Evolutionary conservation across 495 filamentous ascomycete genomes (phyloP).

Genomic region (Penicillium silybi): DNA sequence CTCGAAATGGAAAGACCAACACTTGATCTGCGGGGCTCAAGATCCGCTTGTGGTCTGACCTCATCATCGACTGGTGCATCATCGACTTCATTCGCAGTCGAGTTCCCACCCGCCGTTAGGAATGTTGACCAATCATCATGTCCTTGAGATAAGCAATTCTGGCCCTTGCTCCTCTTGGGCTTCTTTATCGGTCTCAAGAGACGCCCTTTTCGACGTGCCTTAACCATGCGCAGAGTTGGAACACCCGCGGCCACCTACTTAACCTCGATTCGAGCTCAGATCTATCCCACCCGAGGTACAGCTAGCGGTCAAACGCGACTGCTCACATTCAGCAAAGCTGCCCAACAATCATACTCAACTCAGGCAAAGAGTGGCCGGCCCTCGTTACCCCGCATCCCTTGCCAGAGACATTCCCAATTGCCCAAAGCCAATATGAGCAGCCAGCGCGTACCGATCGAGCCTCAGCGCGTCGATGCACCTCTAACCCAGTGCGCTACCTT

Average conservation of each 20-base stretch:
- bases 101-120: not conserved
- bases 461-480: slow-evolving; percentile 47
- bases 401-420: not conserved
- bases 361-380: not conserved
- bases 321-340: not conserved
- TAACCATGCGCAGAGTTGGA: slow-evolving; percentile 4
- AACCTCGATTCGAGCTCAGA: not conserved
- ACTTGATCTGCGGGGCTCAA: not conserved
- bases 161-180: not conserved
- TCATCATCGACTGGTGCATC: slow-evolving; percentile 1
- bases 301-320: no score
- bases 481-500: slow-evolving; percentile 51
- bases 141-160: not conserved
- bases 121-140: slow-evolving; percentile 1
- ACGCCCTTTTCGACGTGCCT: not conserved
- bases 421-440: slow-evolving; percentile 20
- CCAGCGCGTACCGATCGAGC: slow-evolving; percentile 31
- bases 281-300: not conserved
- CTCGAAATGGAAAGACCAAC: not conserved
- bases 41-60: not conserved
- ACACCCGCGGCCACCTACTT: not conserved
- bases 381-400: not conserved
- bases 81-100: not conserved
- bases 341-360: not conserved
- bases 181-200: not conserved